Base-by-base conservation (phyloP, 1,284 basidiomycete genomes). In the Crepidotus sp. region DNA sequence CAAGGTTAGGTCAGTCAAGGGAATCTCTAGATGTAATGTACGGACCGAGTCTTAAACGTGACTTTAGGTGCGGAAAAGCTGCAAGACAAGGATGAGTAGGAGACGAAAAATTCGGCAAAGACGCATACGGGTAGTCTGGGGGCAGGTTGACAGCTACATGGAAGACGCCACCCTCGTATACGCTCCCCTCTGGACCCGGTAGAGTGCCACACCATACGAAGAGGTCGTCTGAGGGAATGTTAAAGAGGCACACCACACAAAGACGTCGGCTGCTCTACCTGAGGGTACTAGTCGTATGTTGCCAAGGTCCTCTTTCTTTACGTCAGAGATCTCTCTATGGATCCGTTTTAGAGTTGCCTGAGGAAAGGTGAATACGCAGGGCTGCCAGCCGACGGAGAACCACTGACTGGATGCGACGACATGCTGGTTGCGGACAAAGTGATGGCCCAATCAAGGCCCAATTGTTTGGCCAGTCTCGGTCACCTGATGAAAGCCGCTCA, bases 91-190 rank as follows among this genome's bases (percentile, higher is more conserved):
- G 25, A 21, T 31, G 29, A 30, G 30, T 54, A 22, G 42, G 34
- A 41, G 34, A 26, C 39, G 37, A 44, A 15, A n/a, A 37, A 45
- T 19, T 10, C 18, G 19, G 24, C 17, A 33, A 32, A 27, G 26
- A 18, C 30, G 73, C 83, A 56, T 59, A 92, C 88, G 90, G 90
- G 61, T 94, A 94, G 64, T 93, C 88, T 1, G 68, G 56, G 3
- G 81, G 76, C 9, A 95, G 68, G 13, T 65, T 63, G 18, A 94
- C 79, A 37, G 84, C 79, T 3, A 92, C 69, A 19, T 83, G 68
- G 58, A 93, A 95, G 15, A 83, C 64, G 1, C 92, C 93, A 1
- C 87, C 87, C 61, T 93, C 88, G 59, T 96, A 96, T 0, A 86
- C 77, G 45, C 84, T 89, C 15, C 88, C 91, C 52, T 82, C 73